phyloP scores from a whole-genome alignment of 2,329 filamentous ascomycete genomes.

The Leptodontidium sp. region DNA sequence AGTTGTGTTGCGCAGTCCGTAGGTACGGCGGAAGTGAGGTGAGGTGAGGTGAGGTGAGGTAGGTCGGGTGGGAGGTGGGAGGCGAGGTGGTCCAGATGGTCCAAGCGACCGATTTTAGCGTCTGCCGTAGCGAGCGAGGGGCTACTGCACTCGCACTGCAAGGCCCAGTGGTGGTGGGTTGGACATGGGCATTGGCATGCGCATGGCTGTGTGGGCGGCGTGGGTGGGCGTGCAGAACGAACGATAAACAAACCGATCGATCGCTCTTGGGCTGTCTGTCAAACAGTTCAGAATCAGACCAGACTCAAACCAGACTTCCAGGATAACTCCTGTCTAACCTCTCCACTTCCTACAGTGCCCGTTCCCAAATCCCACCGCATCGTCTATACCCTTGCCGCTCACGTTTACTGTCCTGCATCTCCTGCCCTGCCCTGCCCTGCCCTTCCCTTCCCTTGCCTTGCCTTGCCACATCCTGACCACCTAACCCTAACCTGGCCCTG shows the following conservation, averaged over 20 bases:
- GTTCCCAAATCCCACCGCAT: neutral
- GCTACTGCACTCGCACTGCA: neutral
- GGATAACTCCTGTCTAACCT: neutral
- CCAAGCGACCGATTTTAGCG: constrained; percentile 1
- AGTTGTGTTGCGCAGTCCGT: neutral
- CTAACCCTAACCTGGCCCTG: neutral
- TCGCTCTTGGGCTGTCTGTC: neutral
- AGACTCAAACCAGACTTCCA: neutral
- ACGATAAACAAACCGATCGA: neutral
- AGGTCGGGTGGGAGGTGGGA: no score
- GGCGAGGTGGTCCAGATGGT: neutral
- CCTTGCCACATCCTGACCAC: neutral
- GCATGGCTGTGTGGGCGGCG: no score
- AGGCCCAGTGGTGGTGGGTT: no score
- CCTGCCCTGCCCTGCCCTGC: neutral
- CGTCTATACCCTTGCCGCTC: neutral
- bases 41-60: constrained; percentile 4
- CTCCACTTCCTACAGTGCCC: neutral
- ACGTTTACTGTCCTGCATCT: neutral
- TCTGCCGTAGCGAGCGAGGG: neutral
- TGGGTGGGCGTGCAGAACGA: neutral
- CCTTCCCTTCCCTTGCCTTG: neutral
- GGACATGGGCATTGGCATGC: neutral
- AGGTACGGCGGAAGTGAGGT: neutral
- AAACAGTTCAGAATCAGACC: no score